A percentile compares a stretch with the other conserved stretches of the same genome.
Conservation (phyloP, 768 basidiomycete species). For the Tylopilus felleus region DNA sequence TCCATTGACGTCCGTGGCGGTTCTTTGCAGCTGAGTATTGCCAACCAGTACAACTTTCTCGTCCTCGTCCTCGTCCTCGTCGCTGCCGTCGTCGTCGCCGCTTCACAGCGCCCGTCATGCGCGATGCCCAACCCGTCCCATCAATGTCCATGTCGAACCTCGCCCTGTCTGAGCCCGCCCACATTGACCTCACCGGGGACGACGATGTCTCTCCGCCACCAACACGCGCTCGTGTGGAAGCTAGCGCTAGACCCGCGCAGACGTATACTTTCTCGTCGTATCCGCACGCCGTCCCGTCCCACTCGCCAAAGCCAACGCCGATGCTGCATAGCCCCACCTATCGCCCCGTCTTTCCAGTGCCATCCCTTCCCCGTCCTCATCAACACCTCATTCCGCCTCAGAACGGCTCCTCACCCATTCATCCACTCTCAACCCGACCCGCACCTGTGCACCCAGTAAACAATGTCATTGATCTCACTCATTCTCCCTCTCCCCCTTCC, state of each 20-base stretch:
- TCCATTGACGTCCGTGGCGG: constrained; percentile 11
- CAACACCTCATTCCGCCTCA: constrained; percentile 24
- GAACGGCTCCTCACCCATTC: constrained; percentile 22
- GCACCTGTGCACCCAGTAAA: constrained; percentile 31
- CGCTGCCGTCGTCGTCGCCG: not conserved
- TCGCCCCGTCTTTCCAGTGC: constrained; percentile 51
- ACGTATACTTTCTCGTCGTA: constrained; percentile 23
- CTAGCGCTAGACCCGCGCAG: constrained; percentile 41
- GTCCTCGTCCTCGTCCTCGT: constrained; percentile 1
- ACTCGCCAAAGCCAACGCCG: constrained; percentile 25
- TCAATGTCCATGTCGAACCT: constrained; percentile 36
- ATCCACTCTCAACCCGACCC: constrained; percentile 18
- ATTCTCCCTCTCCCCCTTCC: constrained; percentile 54
- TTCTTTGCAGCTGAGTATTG: constrained; percentile 20
- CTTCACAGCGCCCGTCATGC: constrained; percentile 16
- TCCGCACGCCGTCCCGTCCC: constrained; percentile 22
- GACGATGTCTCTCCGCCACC: constrained; percentile 47
- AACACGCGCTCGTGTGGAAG: constrained; percentile 32
- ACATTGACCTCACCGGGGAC: constrained; percentile 71
- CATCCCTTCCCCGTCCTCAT: constrained; percentile 28
- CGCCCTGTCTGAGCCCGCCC: constrained; percentile 43
- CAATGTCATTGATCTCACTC: constrained; percentile 75
- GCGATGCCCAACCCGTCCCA: constrained; percentile 25
- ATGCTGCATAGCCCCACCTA: constrained; percentile 32
- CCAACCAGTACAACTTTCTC: not conserved